phyloP scores from a whole-genome alignment of 768 basidiomycete species.

The Lactarius hatsudake region DNA sequence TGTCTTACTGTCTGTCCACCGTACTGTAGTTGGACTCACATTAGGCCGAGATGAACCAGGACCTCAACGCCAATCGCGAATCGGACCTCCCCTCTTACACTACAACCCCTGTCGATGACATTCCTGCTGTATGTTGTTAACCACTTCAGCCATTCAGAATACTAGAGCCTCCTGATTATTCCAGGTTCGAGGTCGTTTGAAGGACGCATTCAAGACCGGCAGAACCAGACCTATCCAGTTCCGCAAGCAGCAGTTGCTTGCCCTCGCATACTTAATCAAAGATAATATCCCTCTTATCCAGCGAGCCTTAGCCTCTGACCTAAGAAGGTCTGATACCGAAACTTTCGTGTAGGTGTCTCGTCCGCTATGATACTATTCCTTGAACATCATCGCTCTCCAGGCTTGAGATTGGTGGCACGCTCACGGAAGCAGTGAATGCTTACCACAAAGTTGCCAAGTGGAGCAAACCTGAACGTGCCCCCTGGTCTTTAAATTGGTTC shows the following conservation, averaged over 20 bases:
- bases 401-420: slow-evolving; percentile 55
- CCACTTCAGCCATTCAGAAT: too few relatives aligned
- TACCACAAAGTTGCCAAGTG: slow-evolving; percentile 70
- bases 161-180: background rate
- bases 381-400: slow-evolving; percentile 35
- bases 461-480: slow-evolving; percentile 60
- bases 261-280: slow-evolving; percentile 68
- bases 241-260: slow-evolving; percentile 73
- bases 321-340: slow-evolving; percentile 64
- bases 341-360: slow-evolving; percentile 43
- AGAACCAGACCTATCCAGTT: slow-evolving; percentile 62
- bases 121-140: slow-evolving; percentile 27
- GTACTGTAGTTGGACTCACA: too few relatives aligned
- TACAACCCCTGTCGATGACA: slow-evolving; percentile 30
- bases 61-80: background rate
- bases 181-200: slow-evolving; percentile 57
- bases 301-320: slow-evolving; percentile 55
- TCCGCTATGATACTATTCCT: background rate
- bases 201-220: slow-evolving; percentile 58
- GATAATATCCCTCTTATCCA: slow-evolving; percentile 68
- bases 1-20: too few relatives aligned
- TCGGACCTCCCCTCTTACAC: slow-evolving; percentile 5
- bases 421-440: slow-evolving; percentile 52
- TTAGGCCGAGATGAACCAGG: too few relatives aligned
- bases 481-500: slow-evolving; percentile 54